Conservation (phyloP, 2,329 filamentous ascomycete species). For the Aspergillus chevalieri region DNA sequence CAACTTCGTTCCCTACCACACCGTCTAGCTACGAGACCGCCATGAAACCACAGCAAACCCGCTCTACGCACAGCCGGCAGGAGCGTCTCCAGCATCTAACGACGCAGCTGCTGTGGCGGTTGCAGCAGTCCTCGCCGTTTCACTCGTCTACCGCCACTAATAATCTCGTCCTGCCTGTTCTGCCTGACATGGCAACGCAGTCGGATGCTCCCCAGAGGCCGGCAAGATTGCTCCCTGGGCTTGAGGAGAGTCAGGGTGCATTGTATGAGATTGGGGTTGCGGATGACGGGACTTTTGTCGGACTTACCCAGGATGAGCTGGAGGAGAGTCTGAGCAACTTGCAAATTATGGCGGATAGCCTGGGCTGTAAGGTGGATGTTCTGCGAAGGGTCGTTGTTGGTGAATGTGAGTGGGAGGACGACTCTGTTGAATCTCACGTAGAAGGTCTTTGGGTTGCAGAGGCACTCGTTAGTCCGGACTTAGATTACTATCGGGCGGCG, state of each 20-base stretch:
- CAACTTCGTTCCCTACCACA: conserved; percentile 12
- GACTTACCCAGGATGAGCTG: conserved; percentile 83
- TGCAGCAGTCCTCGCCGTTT: conserved; percentile 91
- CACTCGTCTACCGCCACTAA: conserved; percentile 74
- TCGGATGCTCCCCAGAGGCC: conserved; percentile 52
- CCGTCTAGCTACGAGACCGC: conserved; percentile 26
- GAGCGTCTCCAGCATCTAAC: conserved; percentile 84
- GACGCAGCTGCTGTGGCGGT: conserved; percentile 86
- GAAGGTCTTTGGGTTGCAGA: conserved; percentile 80
- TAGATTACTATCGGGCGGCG: conserved; percentile 40
- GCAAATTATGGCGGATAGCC: conserved; percentile 81
- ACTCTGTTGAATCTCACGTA: conserved; percentile 21
- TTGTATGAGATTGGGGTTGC: conserved; percentile 95
- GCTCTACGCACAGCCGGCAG: conserved; percentile 66
- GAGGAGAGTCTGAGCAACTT: conserved; percentile 83
- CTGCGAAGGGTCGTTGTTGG: conserved; percentile 78
- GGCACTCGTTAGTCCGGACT: conserved; percentile 73
- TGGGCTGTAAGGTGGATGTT: conserved; percentile 80
- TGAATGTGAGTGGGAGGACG: conserved; percentile 58
- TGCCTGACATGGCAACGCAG: conserved; percentile 60
- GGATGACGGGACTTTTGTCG: conserved; percentile 86
- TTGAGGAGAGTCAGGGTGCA: conserved; percentile 89
- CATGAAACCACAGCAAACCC: conserved; percentile 35
- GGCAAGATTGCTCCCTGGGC: conserved; percentile 58
- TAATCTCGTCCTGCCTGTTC: conserved; percentile 65